Evolutionary conservation across 2,329 filamentous ascomycete species (phyloP), one percentile per base, ranked within the genome.

Genomic region (Ophiostoma montium): DNA sequence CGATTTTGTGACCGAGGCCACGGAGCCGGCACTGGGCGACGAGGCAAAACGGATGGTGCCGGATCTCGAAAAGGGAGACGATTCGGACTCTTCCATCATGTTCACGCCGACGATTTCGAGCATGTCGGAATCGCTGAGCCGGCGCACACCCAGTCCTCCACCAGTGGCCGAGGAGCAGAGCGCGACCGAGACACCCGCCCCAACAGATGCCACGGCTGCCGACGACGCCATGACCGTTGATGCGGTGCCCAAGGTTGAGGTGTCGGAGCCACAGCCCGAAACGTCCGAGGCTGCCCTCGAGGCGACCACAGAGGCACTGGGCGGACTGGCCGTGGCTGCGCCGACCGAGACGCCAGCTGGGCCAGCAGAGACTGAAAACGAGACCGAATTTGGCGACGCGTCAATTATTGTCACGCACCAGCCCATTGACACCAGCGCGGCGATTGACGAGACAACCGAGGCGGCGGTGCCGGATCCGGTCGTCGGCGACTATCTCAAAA

Each of bases 401-500:
- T 61, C 62, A 2, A 57, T 61, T 19, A 44, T 60, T 10, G 57
- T 60, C 21, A 57, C 55, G 4, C 59, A 58, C 21, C 55, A 57
- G 27, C 49, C 48, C 2, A 57, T 58, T 15, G 50, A 43, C 5
- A 35, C 18, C 9, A 32, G 31, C 12, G 18, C 23, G 31, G 12
- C 30, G 11, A 13, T 13, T 32, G 33, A 47, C 21, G 33, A 35
- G 19, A 47, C 45, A 10, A 18, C 21, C 9, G 45, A 47, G 38
- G 38, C 5, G 9, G 45, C 0, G 15, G 16, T 1, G 45, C 32
- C 12, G 43, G 72, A 75, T 31, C 85, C 88, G 3, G 88, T 98
- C 19, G 92, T 98, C 11, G 92, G 92, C 47, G 92, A 98, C 63
- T 85, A 83, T 59, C 70, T 98, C 52, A 98, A 98, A 69, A 89